Conservation (phyloP, 2,329 filamentous ascomycete genomes). For the Scedosporium boydii region DNA sequence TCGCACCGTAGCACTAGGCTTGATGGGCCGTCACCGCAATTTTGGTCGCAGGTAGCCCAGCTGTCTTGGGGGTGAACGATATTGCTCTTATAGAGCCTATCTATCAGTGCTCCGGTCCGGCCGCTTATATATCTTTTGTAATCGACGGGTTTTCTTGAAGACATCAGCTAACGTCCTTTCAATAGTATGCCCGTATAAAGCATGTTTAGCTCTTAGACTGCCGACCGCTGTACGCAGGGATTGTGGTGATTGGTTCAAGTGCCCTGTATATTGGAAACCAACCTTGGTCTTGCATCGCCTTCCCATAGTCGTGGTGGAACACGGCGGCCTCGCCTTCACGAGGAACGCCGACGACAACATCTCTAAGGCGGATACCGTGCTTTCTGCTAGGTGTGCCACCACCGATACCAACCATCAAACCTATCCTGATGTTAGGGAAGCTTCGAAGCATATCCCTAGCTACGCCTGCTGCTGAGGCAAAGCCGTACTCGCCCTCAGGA, state of each 20-base stretch:
- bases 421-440: neutral
- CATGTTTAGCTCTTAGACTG: too few relatives aligned
- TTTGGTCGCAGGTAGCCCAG: too few relatives aligned
- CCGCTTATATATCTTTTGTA: too few relatives aligned
- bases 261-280: neutral
- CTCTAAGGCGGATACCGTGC: neutral
- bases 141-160: too few relatives aligned
- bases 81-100: too few relatives aligned
- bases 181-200: too few relatives aligned
- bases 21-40: too few relatives aligned
- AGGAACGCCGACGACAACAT: neutral
- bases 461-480: slow-evolving; percentile 1
- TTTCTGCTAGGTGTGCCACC: neutral
- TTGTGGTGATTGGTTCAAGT: neutral
- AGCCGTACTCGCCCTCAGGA: slow-evolving; percentile 11
- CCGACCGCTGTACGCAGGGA: neutral
- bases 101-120: too few relatives aligned
- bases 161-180: too few relatives aligned
- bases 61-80: too few relatives aligned
- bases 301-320: neutral
- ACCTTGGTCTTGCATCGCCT: neutral
- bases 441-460: neutral
- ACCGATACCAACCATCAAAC: neutral
- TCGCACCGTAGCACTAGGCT: too few relatives aligned
- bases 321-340: neutral